A percentile compares a stretch with the other conserved stretches of the same genome.
These are phyloP conservation scores for Zygosaccharomyces pseudobailii DNA, from an alignment of 1,139 yeast genomes.

Conservation along the genomic window DNA sequence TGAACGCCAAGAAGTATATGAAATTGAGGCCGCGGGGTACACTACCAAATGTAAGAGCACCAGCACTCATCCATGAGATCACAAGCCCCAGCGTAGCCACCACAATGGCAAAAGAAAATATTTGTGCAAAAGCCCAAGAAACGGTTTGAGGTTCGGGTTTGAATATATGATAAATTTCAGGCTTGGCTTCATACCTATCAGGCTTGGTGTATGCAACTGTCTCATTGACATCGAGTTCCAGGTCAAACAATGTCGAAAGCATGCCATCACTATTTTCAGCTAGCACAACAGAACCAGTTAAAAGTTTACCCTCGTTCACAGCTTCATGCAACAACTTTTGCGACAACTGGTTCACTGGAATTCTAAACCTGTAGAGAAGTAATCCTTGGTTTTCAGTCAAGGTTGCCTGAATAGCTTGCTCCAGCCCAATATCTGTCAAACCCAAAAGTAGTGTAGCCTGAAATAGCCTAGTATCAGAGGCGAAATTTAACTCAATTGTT, in stretches of 20 bases:
- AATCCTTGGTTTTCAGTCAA: constrained; percentile 9
- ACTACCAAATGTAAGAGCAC: constrained; percentile 44
- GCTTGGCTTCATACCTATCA: constrained; percentile 28
- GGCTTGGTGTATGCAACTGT: constrained; percentile 16
- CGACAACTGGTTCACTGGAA: constrained; percentile 15
- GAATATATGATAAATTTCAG: constrained; percentile 72
- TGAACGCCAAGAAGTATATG: constrained; percentile 39
- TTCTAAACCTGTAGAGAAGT: constrained; percentile 13
- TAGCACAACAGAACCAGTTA: constrained; percentile 16
- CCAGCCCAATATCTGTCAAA: constrained; percentile 18
- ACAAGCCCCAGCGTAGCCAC: constrained; percentile 42
- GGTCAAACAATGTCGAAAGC: constrained; percentile 16
- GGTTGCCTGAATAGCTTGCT: constrained; percentile 15
- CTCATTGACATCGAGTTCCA: constrained; percentile 7
- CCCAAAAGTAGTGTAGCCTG: constrained; percentile 25
- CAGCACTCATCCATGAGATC: constrained; percentile 44
- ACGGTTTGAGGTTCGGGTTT: constrained; percentile 52
- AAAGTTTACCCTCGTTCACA: constrained; percentile 6
- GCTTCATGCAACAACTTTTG: constrained; percentile 11
- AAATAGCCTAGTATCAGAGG: constrained; percentile 17
- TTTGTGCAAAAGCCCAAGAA: constrained; percentile 48
- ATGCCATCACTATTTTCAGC: constrained; percentile 15
- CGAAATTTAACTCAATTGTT: constrained; percentile 18
- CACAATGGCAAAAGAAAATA: constrained; percentile 47
- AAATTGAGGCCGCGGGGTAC: constrained; percentile 28